Base-by-base conservation (phyloP, 495 filamentous ascomycete species). In the Lasiosphaeris hirsuta region DNA sequence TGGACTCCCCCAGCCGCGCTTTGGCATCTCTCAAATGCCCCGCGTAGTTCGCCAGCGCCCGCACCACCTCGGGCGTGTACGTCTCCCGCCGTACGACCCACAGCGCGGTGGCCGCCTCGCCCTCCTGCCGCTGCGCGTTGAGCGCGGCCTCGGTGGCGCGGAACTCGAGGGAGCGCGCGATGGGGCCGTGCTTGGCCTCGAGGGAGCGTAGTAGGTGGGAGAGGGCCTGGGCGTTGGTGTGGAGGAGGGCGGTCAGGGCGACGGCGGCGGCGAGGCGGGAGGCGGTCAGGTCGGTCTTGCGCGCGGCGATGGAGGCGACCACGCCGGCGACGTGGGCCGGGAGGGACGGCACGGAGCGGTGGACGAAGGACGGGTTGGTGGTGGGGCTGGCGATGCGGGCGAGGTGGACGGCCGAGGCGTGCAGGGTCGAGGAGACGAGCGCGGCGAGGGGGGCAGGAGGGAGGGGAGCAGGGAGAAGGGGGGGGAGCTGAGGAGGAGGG, bases 81-180 rank as follows among this genome's bases (percentile, higher is more conserved):
- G 83, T 75, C 5, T 75, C 67, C 15, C 63, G 52, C 5, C 67
- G 55, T 0, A 63, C 63, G 0, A 58, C 58, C 67, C 64, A 61
- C 36, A 73, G 55, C 39, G 71, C 54, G 3, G 65, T 60, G 59
- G 74, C 64, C 4, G 68, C 73, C 8, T 72, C 72, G 1, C 61
- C 36, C 10, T 61, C 59, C 40, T 79, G 79, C 43, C 75, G 76
- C 73, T 76, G 78, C 4, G 82, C 72, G 38, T 82, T 78, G 10
- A 83, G 71, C 7, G 75, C 72, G 5, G 84, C 64, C 15, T 80
- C 77, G 38, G 77, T 69, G 7, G 86, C 86, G 36, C 81, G 78
- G n/a, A 80, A 72, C 39, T 82, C 80, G 34, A 90, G 72, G 50
- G 81, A 81, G 6, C 86, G 75, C 7, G 87, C 80, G 3, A 89